A percentile compares a stretch with the other conserved stretches of the same genome.
Evolutionary conservation across 2,329 filamentous ascomycete genomes (phyloP).

Genomic region (Aspergillus pseudoterreus): DNA sequence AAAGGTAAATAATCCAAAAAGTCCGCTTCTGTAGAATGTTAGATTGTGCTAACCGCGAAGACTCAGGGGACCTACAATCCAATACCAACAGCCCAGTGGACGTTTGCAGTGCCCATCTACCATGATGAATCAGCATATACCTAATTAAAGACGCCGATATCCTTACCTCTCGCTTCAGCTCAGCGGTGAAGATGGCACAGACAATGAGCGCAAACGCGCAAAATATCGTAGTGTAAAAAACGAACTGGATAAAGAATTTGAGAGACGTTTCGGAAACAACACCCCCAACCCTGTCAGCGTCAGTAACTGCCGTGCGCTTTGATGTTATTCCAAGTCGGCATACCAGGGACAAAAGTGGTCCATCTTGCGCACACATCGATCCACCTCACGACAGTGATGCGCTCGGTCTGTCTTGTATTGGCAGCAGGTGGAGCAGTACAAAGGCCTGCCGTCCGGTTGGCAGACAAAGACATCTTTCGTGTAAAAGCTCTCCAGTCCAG

Average conservation of each 20-base stretch:
- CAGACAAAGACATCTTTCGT: slow-evolving; percentile 80
- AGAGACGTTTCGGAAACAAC: slow-evolving; percentile 81
- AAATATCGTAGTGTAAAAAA: slow-evolving; percentile 66
- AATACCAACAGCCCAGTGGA: slow-evolving; percentile 63
- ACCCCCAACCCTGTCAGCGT: slow-evolving; percentile 70
- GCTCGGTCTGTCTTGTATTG: slow-evolving; percentile 86
- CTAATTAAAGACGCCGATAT: neutral
- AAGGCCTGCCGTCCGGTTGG: slow-evolving; percentile 75
- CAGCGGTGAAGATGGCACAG: slow-evolving; percentile 60
- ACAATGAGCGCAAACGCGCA: slow-evolving; percentile 63
- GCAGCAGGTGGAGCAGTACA: slow-evolving; percentile 79
- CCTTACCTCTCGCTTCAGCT: slow-evolving; percentile 48
- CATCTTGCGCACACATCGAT: slow-evolving; percentile 81
- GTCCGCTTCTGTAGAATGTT: slow-evolving; percentile 43
- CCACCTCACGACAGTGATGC: slow-evolving; percentile 80
- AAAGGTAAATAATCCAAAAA: slow-evolving; percentile 77
- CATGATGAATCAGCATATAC: slow-evolving; percentile 11
- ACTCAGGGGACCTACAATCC: slow-evolving; percentile 49
- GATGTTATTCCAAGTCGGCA: slow-evolving; percentile 1
- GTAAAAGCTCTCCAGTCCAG: slow-evolving; percentile 73
- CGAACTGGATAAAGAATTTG: slow-evolving; percentile 92
- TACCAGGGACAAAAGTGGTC: slow-evolving; percentile 91
- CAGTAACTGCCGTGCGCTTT: neutral
- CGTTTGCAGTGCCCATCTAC: slow-evolving; percentile 45
- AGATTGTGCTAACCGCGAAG: slow-evolving; percentile 7